A percentile compares a stretch with the other conserved stretches of the same genome.
Evolutionary conservation across 805 yeast species (phyloP).

Genomic region (Candida ovalis): DNA sequence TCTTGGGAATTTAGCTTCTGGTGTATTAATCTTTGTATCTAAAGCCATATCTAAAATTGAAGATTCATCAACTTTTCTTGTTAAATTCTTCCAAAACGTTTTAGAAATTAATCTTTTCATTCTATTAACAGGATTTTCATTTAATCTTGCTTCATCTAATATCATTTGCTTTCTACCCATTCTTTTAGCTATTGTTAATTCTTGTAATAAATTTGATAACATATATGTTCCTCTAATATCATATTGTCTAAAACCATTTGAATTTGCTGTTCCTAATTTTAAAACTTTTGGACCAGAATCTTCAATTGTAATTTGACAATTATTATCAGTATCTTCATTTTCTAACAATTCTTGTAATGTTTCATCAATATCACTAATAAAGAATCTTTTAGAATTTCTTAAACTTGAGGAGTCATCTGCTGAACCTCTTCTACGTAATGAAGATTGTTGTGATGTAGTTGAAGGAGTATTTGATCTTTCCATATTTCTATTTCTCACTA

Average conservation of each 20-base stretch:
- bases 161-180: constrained; percentile 75
- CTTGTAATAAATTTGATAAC: constrained; percentile 83
- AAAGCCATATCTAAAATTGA: constrained; percentile 66
- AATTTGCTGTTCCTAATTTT: constrained; percentile 76
- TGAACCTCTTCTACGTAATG: constrained; percentile 45
- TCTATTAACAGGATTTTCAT: constrained; percentile 83
- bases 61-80: constrained; percentile 62
- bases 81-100: constrained; percentile 76
- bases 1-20: constrained; percentile 62
- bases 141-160: constrained; percentile 76
- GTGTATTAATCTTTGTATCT: constrained; percentile 71
- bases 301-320: constrained; percentile 81
- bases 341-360: constrained; percentile 66
- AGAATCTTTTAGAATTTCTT: constrained; percentile 45
- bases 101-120: constrained; percentile 68
- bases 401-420: constrained; percentile 44
- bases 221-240: constrained; percentile 85
- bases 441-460: background rate
- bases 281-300: constrained; percentile 83
- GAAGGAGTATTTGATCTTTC: constrained; percentile 8
- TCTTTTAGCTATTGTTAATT: constrained; percentile 78
- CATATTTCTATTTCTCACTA: constrained; percentile 13
- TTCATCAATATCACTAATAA: constrained; percentile 69
- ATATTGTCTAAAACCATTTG: constrained; percentile 70
- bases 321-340: constrained; percentile 81